These are phyloP conservation scores for Blastobotrys serpentis DNA, from an alignment of 1,139 yeast genomes.

Conservation along the genomic window DNA sequence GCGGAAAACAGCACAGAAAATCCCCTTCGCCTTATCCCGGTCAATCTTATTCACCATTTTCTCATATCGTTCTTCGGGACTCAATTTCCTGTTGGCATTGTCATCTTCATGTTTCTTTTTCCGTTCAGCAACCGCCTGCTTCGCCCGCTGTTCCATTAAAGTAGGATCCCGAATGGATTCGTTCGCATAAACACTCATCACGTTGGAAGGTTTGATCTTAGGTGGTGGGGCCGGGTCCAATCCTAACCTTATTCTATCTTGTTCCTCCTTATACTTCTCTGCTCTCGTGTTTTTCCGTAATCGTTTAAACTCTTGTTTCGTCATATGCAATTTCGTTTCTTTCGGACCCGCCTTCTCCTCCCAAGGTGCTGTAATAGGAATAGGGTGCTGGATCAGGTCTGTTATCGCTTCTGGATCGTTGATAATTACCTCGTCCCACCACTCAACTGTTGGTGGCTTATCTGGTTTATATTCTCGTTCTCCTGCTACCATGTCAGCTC, in stretches of 20 bases:
- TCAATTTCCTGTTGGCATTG: conserved; percentile 63
- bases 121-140: conserved; percentile 66
- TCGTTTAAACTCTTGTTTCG: conserved; percentile 75
- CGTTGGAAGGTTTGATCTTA: conserved; percentile 75
- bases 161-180: conserved; percentile 93
- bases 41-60: conserved; percentile 49
- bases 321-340: conserved; percentile 55
- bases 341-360: conserved; percentile 48
- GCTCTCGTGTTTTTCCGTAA: conserved; percentile 71
- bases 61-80: conserved; percentile 54
- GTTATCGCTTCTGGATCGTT: conserved; percentile 51
- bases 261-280: conserved; percentile 62
- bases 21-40: conserved; percentile 55
- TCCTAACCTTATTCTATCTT: conserved; percentile 77
- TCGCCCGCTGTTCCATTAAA: conserved; percentile 70
- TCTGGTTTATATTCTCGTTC: conserved; percentile 51
- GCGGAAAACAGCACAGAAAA: conserved; percentile 57
- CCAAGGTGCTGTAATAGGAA: conserved; percentile 60
- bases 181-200: conserved; percentile 81
- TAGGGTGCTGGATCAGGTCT: conserved; percentile 76
- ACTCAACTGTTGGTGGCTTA: conserved; percentile 63
- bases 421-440: conserved; percentile 73
- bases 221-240: conserved; percentile 88
- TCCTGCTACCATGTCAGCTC: conserved; percentile 49
- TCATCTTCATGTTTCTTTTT: conserved; percentile 55